Evolutionary conservation across 2,329 filamentous ascomycete species (phyloP).

Genomic region (Paraphaeosphaeria minitans): DNA sequence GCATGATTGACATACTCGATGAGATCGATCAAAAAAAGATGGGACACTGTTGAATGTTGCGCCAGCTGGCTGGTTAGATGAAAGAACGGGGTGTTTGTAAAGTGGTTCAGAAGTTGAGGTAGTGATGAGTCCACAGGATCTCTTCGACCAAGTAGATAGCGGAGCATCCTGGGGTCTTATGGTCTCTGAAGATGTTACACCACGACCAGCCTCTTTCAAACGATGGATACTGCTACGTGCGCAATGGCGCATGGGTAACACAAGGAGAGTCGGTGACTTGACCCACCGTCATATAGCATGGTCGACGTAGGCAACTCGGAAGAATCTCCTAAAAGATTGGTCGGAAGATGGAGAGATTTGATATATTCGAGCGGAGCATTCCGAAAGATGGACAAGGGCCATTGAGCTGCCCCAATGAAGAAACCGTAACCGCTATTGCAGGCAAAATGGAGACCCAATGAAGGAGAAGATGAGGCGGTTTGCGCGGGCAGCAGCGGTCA

Average conservation of each 20-base stretch:
- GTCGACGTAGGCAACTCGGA: slow-evolving; percentile 7
- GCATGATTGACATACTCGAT: slow-evolving; percentile 55
- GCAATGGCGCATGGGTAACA: not conserved
- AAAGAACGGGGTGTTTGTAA: not conserved
- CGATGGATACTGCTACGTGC: not conserved
- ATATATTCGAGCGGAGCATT: slow-evolving; percentile 17
- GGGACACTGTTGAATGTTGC: not conserved
- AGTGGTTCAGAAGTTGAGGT: not conserved
- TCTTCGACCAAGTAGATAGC: not conserved
- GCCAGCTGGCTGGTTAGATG: not conserved
- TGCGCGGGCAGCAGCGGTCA: slow-evolving; percentile 21
- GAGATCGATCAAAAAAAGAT: not conserved
- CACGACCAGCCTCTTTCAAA: slow-evolving; percentile 14
- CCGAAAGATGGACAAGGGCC: slow-evolving; percentile 6
- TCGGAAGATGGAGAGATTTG: slow-evolving; percentile 23
- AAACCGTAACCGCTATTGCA: slow-evolving; percentile 14
- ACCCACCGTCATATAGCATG: slow-evolving; percentile 31
- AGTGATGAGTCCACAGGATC: too few species aligned
- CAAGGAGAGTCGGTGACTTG: slow-evolving; percentile 25
- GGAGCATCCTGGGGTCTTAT: slow-evolving; percentile 20
- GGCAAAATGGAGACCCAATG: slow-evolving; percentile 9
- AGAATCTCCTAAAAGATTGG: slow-evolving; percentile 2
- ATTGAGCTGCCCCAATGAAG: slow-evolving; percentile 24
- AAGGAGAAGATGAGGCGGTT: slow-evolving; percentile 16
- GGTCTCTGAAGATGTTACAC: slow-evolving; percentile 12